Evolutionary conservation across 2,329 filamentous ascomycete genomes (phyloP).

Genomic region (Alternaria gansuensis): DNA sequence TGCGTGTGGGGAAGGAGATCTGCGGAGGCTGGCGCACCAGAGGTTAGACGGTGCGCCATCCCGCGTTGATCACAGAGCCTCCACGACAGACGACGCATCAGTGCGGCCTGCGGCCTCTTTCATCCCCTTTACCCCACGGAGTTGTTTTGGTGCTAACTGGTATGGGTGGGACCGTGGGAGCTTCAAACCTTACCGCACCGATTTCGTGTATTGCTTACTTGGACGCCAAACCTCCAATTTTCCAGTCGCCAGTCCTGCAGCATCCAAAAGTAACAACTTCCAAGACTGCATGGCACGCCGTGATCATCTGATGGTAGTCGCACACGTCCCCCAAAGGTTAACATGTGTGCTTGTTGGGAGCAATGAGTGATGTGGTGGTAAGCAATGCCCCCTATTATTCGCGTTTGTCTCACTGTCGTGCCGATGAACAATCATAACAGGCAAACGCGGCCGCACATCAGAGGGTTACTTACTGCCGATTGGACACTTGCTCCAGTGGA

Average conservation of each 20-base stretch:
- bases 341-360: background rate
- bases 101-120: conserved; percentile 4
- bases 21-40: conserved; percentile 12
- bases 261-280: conserved; percentile 8
- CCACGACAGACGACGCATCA: conserved; percentile 11
- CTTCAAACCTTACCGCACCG: conserved; percentile 10
- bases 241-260: background rate
- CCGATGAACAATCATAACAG: background rate
- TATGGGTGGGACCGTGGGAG: background rate
- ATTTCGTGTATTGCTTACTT: conserved; percentile 1
- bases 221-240: background rate
- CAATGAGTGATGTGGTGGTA: conserved; percentile 1
- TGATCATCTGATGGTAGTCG: background rate
- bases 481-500: background rate
- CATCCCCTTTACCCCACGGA: background rate
- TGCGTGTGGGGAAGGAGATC: conserved; percentile 11
- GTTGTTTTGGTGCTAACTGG: background rate
- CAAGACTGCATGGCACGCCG: conserved; percentile 5
- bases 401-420: background rate
- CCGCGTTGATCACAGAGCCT: conserved; percentile 16
- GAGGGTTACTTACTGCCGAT: background rate
- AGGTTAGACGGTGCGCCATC: conserved; percentile 16
- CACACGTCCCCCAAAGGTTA: background rate
- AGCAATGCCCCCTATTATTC: conserved; percentile 1
- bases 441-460: conserved; percentile 1